Evolutionary conservation across 352 stramenopile genomes (phyloP).

Genomic region (Paralagenidium karlingii): DNA sequence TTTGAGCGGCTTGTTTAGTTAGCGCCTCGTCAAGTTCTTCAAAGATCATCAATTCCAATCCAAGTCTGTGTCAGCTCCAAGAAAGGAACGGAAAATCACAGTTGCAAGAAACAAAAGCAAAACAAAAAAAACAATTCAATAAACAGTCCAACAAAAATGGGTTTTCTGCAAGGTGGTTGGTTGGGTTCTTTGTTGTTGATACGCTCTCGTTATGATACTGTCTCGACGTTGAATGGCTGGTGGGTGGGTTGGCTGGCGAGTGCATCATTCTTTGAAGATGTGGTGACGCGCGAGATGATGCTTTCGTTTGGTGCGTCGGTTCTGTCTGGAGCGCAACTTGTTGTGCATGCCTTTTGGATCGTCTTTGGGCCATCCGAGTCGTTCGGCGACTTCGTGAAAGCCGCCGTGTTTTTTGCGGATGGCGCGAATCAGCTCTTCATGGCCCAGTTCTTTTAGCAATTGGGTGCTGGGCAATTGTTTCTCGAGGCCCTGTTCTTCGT

Average conservation of each 20-base stretch:
- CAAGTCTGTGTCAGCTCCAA: neutral
- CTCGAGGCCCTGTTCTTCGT: too few relatives aligned
- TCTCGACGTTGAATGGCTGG: too few relatives aligned
- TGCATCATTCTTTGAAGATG: constrained; percentile 18
- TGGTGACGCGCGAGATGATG: constrained; percentile 42
- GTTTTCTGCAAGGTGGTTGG: constrained; percentile 1
- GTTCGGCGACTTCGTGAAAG: constrained; percentile 39
- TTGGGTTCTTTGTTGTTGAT: constrained; percentile 3
- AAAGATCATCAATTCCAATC: neutral
- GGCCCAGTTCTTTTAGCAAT: constrained; percentile 49
- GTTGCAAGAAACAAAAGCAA: neutral
- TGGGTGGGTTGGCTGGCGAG: too few relatives aligned
- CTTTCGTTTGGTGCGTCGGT: constrained; percentile 44
- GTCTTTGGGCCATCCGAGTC: constrained; percentile 23
- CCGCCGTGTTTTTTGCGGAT: constrained; percentile 80
- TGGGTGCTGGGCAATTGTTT: too few relatives aligned
- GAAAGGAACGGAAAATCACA: too few relatives aligned
- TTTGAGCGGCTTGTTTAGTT: constrained; percentile 73
- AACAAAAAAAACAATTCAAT: neutral
- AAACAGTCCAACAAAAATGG: constrained; percentile 2
- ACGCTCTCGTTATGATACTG: constrained; percentile 1
- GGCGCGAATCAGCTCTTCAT: constrained; percentile 41
- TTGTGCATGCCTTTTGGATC: constrained; percentile 49
- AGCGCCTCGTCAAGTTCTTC: constrained; percentile 3
- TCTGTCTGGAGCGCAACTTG: constrained; percentile 44